Conservation (phyloP, 2,329 filamentous ascomycete species). For the Stachybotrys chlorohalonatus region DNA sequence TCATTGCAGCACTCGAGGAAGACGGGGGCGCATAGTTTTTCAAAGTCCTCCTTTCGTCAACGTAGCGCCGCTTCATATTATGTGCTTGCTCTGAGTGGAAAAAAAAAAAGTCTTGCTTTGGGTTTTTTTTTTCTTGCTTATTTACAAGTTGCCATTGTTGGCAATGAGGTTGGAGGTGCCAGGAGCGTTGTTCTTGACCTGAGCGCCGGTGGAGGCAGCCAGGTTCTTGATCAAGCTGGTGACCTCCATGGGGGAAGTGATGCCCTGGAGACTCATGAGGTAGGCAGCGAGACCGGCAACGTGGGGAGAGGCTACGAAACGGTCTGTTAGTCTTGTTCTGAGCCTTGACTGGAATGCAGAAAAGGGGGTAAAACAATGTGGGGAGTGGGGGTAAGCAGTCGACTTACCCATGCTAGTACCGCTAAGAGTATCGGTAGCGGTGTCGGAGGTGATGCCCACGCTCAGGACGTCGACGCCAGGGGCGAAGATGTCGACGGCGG, state of each 20-base stretch:
- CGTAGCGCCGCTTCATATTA: neutral
- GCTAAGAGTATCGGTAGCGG: slow-evolving; percentile 33
- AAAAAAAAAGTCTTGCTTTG: neutral
- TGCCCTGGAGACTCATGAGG: slow-evolving; percentile 47
- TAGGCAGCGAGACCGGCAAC: slow-evolving; percentile 61
- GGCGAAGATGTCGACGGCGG: slow-evolving; percentile 43
- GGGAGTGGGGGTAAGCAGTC: neutral
- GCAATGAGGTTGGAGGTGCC: slow-evolving; percentile 45
- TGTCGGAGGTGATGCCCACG: slow-evolving; percentile 41
- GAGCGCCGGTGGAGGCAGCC: slow-evolving; percentile 34
- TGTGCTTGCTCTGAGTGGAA: neutral
- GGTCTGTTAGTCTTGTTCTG: neutral
- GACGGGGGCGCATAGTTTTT: neutral
- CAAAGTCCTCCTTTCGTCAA: neutral
- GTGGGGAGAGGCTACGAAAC: slow-evolving; percentile 47
- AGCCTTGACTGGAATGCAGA: neutral
- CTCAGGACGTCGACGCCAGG: slow-evolving; percentile 46
- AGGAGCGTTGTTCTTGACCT: slow-evolving; percentile 28
- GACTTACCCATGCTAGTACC: slow-evolving; percentile 48
- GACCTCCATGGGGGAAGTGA: slow-evolving; percentile 29
- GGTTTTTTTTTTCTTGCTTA: neutral
- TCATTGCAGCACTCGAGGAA: neutral
- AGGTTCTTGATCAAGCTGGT: slow-evolving; percentile 43
- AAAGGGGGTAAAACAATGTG: neutral
- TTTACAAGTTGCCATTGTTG: slow-evolving; percentile 40